Conservation (phyloP, 2,329 filamentous ascomycete species). For the Trichoderma semiorbis region DNA sequence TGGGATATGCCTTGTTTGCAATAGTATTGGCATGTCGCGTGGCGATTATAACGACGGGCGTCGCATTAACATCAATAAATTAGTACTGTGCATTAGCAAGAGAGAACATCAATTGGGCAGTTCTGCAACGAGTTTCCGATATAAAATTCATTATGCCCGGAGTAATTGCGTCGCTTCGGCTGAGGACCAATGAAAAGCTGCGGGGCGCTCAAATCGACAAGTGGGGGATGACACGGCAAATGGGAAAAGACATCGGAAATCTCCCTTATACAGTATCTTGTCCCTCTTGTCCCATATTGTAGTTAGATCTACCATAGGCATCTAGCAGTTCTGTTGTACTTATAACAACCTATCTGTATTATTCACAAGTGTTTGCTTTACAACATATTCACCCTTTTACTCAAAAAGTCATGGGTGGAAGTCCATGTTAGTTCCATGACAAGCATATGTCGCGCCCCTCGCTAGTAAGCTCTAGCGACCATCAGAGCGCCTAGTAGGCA, state of each 20-base stretch:
- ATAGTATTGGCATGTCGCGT: background rate
- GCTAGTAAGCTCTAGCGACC: background rate
- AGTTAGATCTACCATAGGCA: background rate
- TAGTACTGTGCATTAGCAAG: background rate
- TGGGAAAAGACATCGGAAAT: background rate
- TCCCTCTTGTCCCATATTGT: no score
- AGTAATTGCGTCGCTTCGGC: background rate
- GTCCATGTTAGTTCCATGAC: background rate
- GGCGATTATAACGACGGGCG: background rate
- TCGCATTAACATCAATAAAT: background rate
- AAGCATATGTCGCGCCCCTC: background rate
- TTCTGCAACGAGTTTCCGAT: background rate
- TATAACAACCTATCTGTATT: background rate
- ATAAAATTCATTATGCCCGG: background rate
- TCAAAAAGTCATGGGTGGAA: background rate
- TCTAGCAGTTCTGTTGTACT: background rate
- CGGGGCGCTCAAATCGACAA: slow-evolving; percentile 33
- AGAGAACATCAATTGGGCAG: background rate
- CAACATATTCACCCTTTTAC: background rate
- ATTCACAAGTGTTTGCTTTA: background rate
- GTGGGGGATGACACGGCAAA: slow-evolving; percentile 32
- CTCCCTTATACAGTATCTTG: background rate
- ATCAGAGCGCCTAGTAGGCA: background rate
- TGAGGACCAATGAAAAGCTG: slow-evolving; percentile 25
- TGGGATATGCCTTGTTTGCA: background rate